Evolutionary conservation across 345 rosid genomes (phyloP).

Genomic region (Salix purpurea): DNA sequence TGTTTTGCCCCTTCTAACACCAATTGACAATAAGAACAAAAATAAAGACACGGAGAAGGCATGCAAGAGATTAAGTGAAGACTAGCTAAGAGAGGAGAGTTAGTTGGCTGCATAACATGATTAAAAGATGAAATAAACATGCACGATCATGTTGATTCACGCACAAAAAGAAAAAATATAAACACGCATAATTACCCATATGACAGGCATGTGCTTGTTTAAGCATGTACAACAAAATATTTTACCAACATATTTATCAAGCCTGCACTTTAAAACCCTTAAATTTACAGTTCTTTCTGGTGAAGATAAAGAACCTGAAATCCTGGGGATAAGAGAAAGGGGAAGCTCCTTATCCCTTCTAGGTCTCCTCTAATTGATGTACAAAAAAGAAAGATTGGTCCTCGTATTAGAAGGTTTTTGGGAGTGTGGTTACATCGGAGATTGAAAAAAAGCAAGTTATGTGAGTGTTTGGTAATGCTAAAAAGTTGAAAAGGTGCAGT

Average conservation of each 20-base stretch:
- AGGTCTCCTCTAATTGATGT: slow-evolving; percentile 26
- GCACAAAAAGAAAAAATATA: not conserved
- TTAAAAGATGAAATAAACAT: not conserved
- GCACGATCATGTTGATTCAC: not conserved
- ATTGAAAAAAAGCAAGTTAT: too few relatives aligned
- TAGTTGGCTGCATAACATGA: not conserved
- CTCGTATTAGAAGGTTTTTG: not conserved
- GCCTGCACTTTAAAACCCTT: not conserved
- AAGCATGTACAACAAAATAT: not conserved
- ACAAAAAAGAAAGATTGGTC: slow-evolving; percentile 24
- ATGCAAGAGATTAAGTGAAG: not conserved
- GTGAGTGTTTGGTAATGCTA: too few relatives aligned
- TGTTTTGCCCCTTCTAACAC: not conserved
- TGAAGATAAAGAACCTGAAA: slow-evolving; percentile 26
- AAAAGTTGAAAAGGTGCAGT: too few relatives aligned
- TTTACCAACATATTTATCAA: not conserved
- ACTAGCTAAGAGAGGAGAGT: not conserved
- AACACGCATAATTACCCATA: not conserved
- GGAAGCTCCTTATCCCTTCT: slow-evolving; percentile 18
- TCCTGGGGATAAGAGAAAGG: slow-evolving; percentile 22
- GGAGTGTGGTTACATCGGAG: too few relatives aligned
- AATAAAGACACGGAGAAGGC: too few relatives aligned
- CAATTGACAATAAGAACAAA: too few relatives aligned
- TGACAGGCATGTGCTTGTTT: not conserved
- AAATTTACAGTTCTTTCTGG: not conserved